Percentiles rank a stretch among this genome's conserved stretches.
Evolutionary conservation across 1,284 basidiomycete genomes (phyloP).

Genomic region (Trametes hirsuta): DNA sequence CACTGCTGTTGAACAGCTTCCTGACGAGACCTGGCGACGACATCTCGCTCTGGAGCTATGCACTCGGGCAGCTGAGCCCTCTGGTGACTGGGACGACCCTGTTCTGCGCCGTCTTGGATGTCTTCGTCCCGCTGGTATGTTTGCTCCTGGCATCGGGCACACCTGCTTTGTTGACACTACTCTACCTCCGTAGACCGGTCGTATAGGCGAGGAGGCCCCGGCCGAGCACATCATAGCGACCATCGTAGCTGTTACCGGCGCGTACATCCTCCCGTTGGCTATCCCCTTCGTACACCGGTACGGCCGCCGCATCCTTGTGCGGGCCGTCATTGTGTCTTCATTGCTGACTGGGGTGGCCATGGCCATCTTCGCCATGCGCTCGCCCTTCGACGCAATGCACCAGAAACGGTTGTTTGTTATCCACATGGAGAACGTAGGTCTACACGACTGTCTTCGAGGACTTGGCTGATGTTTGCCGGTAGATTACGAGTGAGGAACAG

Average conservation of each 20-base stretch:
- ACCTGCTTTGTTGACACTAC: background rate
- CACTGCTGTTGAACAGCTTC: constrained; percentile 56
- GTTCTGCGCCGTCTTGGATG: constrained; percentile 73
- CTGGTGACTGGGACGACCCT: constrained; percentile 74
- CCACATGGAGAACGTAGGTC: constrained; percentile 81
- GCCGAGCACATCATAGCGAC: constrained; percentile 90
- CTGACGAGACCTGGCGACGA: constrained; percentile 34
- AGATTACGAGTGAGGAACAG: constrained; percentile 77
- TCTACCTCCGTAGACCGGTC: constrained; percentile 57
- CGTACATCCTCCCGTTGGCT: constrained; percentile 66
- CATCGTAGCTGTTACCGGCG: constrained; percentile 63
- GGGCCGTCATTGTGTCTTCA: constrained; percentile 50
- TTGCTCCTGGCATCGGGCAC: background rate
- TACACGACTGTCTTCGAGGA: background rate
- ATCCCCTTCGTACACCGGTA: constrained; percentile 81
- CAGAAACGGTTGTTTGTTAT: constrained; percentile 89
- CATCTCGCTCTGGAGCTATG: constrained; percentile 68
- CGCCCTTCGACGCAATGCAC: constrained; percentile 83
- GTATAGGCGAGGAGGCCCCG: constrained; percentile 78
- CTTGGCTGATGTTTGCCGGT: background rate
- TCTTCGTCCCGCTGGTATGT: constrained; percentile 90
- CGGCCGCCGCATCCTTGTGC: constrained; percentile 50
- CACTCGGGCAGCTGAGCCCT: constrained; percentile 64
- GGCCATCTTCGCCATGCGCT: constrained; percentile 63
- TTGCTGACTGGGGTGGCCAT: constrained; percentile 55